Conservation (phyloP, 1,139 yeast genomes). For the Sugiyamaella pinicola region DNA sequence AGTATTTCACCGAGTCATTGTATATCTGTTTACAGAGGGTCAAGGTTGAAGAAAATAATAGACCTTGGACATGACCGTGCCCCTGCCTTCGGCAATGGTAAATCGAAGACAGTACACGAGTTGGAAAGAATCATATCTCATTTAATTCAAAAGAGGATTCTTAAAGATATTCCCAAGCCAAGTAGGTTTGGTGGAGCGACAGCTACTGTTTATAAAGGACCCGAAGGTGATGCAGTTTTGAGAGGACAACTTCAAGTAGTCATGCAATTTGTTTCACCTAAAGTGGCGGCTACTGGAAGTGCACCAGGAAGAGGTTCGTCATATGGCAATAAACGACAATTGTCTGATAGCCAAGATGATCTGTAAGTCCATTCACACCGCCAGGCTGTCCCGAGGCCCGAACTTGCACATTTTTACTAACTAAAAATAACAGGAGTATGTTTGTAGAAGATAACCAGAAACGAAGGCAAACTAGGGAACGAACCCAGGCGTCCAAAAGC, state of each 20-base stretch:
- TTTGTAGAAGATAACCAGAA: conserved; percentile 2
- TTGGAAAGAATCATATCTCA: conserved; percentile 82
- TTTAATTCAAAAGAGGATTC: conserved; percentile 64
- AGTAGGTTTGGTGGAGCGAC: conserved; percentile 79
- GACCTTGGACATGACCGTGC: conserved; percentile 62
- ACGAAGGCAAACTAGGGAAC: neutral
- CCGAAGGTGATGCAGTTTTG: conserved; percentile 52
- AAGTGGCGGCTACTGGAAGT: neutral
- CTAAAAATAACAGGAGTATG: conserved; percentile 9
- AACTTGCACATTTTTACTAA: neutral
- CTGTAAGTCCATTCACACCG: no score
- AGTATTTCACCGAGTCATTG: conserved; percentile 78
- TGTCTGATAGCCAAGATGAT: conserved; percentile 8
- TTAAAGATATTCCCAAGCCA: conserved; percentile 72
- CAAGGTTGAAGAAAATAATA: conserved; percentile 61
- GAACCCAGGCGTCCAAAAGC: neutral
- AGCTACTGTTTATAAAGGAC: conserved; percentile 68
- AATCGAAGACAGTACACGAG: conserved; percentile 57
- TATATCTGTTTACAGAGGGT: conserved; percentile 82
- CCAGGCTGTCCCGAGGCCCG: no score
- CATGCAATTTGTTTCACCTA: conserved; percentile 46
- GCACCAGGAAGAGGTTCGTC: neutral
- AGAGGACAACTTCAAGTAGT: conserved; percentile 50
- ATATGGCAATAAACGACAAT: neutral
- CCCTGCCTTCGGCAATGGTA: conserved; percentile 72